Conservation (phyloP, 2,329 filamentous ascomycete genomes). For the Metarhizium album region DNA sequence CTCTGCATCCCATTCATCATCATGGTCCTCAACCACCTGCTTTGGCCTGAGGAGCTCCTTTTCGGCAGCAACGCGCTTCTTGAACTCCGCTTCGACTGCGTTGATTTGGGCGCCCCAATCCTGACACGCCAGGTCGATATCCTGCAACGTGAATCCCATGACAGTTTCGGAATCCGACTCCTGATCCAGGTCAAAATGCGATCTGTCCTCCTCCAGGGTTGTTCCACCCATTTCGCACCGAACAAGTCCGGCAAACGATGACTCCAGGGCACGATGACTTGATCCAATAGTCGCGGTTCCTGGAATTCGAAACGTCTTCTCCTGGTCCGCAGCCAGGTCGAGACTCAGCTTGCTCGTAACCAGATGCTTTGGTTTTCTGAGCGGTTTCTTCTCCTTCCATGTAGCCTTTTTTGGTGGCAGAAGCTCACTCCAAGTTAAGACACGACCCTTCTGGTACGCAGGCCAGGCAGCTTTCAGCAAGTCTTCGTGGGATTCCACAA, state of each 20-base stretch:
- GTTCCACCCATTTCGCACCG: slow-evolving; percentile 30
- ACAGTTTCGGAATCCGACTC: slow-evolving; percentile 53
- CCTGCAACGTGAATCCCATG: slow-evolving; percentile 65
- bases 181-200: slow-evolving; percentile 36
- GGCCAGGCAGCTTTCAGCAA: slow-evolving; percentile 73
- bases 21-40: slow-evolving; percentile 26
- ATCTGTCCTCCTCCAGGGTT: slow-evolving; percentile 22
- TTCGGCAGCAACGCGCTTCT: slow-evolving; percentile 20
- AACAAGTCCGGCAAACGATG: slow-evolving; percentile 37
- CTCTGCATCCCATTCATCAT: slow-evolving; percentile 54
- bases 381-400: slow-evolving; percentile 67
- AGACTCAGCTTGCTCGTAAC: slow-evolving; percentile 80
- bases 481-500: slow-evolving; percentile 63
- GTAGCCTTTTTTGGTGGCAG: slow-evolving; percentile 71
- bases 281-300: slow-evolving; percentile 42
- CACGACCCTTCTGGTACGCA: slow-evolving; percentile 62
- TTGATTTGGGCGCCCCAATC: slow-evolving; percentile 67
- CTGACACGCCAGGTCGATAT: slow-evolving; percentile 75
- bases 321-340: slow-evolving; percentile 76
- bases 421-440: slow-evolving; percentile 71
- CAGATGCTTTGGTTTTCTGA: slow-evolving; percentile 70
- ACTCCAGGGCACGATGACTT: slow-evolving; percentile 45
- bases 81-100: slow-evolving; percentile 30
- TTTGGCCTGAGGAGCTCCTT: slow-evolving; percentile 20
- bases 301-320: slow-evolving; percentile 71